Evolutionary conservation across 805 yeast species (phyloP).

Genomic region (Teunomyces aglyptinius): DNA sequence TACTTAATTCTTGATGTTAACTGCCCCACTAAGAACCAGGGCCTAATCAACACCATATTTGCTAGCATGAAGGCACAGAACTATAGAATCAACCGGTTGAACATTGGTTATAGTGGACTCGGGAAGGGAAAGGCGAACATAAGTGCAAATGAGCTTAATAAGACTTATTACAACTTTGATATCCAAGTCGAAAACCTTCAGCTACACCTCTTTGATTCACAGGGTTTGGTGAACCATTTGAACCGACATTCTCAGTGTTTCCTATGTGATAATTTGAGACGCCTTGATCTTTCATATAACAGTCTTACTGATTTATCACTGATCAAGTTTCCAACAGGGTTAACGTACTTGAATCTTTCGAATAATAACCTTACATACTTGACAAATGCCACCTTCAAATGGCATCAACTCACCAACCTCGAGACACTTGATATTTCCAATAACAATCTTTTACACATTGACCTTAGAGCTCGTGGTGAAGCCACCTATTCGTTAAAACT

Average conservation of each 20-base stretch:
- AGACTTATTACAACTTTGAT: not conserved
- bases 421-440: constrained; percentile 20
- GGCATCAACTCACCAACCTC: constrained; percentile 13
- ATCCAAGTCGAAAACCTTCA: constrained; percentile 1
- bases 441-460: constrained; percentile 18
- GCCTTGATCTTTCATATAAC: constrained; percentile 29
- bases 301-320: constrained; percentile 19
- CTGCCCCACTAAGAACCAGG: constrained; percentile 8
- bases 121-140: not conserved
- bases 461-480: not conserved
- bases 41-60: constrained; percentile 2
- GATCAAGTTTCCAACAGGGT: constrained; percentile 18
- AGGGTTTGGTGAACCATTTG: constrained; percentile 11
- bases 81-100: not conserved
- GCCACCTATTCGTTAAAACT: constrained; percentile 7
- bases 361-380: constrained; percentile 22
- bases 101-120: not conserved
- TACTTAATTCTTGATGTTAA: constrained; percentile 14
- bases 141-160: not conserved
- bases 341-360: constrained; percentile 24
- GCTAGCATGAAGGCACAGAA: constrained; percentile 1
- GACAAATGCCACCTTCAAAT: constrained; percentile 14
- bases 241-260: constrained; percentile 7
- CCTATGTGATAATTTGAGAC: constrained; percentile 10
- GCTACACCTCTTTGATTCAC: constrained; percentile 17